Base-by-base conservation (phyloP, 78 protist species). In the Cyanophora paradoxa region DNA sequence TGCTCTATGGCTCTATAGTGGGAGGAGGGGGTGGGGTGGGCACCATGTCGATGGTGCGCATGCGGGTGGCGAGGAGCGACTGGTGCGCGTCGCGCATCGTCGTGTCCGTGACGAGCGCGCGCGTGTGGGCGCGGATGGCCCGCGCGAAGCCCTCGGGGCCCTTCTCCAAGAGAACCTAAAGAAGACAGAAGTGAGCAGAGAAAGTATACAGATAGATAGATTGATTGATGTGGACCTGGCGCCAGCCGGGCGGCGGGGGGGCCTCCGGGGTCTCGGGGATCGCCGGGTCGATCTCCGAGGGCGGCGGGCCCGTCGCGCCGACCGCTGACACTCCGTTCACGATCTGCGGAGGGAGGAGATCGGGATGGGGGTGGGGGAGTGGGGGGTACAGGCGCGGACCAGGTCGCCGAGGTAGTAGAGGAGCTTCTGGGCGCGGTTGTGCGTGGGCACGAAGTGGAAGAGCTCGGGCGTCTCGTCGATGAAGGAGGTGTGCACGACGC, bases 71-170 rank as follows among this genome's bases (percentile, higher is more conserved):
- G 30, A 92, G 85, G 20, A 89, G 86, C 22, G 85, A 71, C 75
- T 88, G 88, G 86, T 92, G 96, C 37, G 96, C 96, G 59, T 92
- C 96, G 13, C 96, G 76, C 87, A 70, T 30, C 54, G 94, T 87
- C 36, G 96, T 92, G 86, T 89, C 93, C 22, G 85, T 88, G 72
- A 87, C 0, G 40, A 86, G 79, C 13, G 78, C 63, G 28, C 77
- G 65, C 37, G 3, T 3, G 58, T 36, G 64, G 54, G 57, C 31
- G 20, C 77, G 70, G 33, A 89, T 80, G 14, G 61, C 76, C 71
- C 77, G 56, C 22, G 79, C 86, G 46, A 84, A 85, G 8, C 48
- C 91, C 31, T 30, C 81, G 37, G 88, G 86, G 16, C 94, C 92
- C 44, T 80, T 50, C 30, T 16, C 6, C 14, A 6, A 22, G 36